Evolutionary conservation across 164 flowering plant species (phyloP), one percentile per base, ranked within the genome.

Genomic region (Tetrastigma voinierianum): DNA sequence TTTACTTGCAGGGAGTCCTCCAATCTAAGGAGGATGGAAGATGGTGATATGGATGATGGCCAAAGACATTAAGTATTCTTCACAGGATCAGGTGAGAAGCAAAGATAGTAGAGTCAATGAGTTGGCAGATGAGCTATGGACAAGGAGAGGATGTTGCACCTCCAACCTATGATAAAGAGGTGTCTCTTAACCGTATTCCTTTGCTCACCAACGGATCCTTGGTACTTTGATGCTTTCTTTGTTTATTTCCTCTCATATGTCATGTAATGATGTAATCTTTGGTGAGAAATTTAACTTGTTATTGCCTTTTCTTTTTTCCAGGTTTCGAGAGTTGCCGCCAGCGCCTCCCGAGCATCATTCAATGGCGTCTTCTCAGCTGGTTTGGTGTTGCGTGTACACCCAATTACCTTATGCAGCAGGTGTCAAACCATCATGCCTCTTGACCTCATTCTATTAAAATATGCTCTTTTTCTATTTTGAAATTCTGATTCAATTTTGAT

Each of bases 311-410:
- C 14, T 4, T 10, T 52, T 20, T 56, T 56, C 17, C 46, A 72
- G 76, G 65, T 67, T 58, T 72, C 76, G 9, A 55, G 76, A 72
- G 45, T 32, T 72, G 20, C 67, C 72, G 2, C 68, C 76, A 57
- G 72, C 72, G 17, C 67, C 76, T 25, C 71, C 68, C 51, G 72
- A 61, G 43, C 65, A 62, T 2, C 61, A 61, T 43, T 72, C 75
- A 5, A 62, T 72, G 75, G 67, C 76, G 44, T 72, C 76, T 63
- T 64, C 71, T 61, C 58, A 49, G 58, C 48, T 55, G 72, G 14
- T n/a, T 8, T 16, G 56, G 62, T 18, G 71, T 64, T 7, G 46
- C 53, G 46, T 51, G 32, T 68, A 9, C 23, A n/a, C 57, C 40
- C 48, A n/a, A 9, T 59, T 59, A 11, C 64, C 51, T 19, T 64